Percentiles rank a stretch among this genome's conserved stretches.
phyloP scores from a whole-genome alignment of 192 early-diverging fungal species.

The Backusella morwellensis region DNA sequence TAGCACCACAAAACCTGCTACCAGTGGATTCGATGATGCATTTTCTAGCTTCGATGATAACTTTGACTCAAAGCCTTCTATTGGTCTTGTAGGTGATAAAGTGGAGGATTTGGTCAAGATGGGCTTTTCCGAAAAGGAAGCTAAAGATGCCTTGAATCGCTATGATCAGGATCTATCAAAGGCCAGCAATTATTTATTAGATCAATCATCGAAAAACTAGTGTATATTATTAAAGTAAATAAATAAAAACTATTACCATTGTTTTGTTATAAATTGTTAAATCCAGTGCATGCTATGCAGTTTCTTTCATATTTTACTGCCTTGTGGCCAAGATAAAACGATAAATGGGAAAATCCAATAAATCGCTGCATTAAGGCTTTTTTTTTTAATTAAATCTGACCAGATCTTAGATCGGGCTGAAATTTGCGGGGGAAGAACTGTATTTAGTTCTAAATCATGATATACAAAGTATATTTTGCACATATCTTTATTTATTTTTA shows the following conservation, averaged over 20 bases:
- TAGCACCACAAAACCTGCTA: neutral
- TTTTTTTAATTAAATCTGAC: too few species aligned
- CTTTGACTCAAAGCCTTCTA: neutral
- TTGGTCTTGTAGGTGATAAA: slow-evolving; percentile 17
- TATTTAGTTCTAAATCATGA: too few species aligned
- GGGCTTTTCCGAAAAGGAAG: slow-evolving; percentile 69
- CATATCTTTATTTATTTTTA: too few species aligned
- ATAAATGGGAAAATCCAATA: too few species aligned
- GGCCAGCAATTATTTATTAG: slow-evolving; percentile 71
- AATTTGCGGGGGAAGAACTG: too few species aligned
- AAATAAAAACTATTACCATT: neutral
- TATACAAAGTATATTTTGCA: too few species aligned
- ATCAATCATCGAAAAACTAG: slow-evolving; percentile 36
- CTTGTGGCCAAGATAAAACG: too few species aligned
- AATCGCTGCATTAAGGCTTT: too few species aligned
- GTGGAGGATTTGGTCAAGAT: slow-evolving; percentile 57
- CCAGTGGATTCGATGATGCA: slow-evolving; percentile 30
- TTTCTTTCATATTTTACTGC: too few species aligned
- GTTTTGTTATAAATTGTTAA: neutral
- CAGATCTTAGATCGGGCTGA: neutral
- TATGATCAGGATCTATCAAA: slow-evolving; percentile 69
- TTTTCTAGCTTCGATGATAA: slow-evolving; percentile 18
- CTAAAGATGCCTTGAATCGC: slow-evolving; percentile 63
- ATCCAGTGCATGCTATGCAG: neutral
- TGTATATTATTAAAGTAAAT: slow-evolving; percentile 4